phyloP scores from a whole-genome alignment of 805 yeast species.

The Candida ponderosae region DNA sequence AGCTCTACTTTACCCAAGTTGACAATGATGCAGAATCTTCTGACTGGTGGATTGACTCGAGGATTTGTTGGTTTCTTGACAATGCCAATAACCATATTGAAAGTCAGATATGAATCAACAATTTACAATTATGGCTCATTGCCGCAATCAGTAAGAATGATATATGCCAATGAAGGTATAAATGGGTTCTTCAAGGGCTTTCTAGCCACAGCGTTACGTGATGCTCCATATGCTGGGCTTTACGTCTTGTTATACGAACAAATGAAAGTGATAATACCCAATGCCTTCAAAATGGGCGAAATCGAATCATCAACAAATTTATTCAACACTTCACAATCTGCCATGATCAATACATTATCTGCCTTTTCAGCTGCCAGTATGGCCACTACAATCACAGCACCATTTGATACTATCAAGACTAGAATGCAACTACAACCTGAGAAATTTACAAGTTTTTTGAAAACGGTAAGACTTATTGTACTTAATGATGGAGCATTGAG shows the following conservation, averaged over 20 bases:
- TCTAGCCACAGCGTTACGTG: slow-evolving; percentile 80
- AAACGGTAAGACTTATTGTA: slow-evolving; percentile 30
- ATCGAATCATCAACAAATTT: neutral
- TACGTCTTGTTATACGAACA: slow-evolving; percentile 82
- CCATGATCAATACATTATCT: slow-evolving; percentile 61
- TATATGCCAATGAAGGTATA: slow-evolving; percentile 44
- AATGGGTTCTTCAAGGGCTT: slow-evolving; percentile 81
- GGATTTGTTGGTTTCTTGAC: slow-evolving; percentile 78
- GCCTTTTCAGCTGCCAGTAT: slow-evolving; percentile 73
- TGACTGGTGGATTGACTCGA: slow-evolving; percentile 73
- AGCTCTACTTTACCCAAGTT: slow-evolving; percentile 61
- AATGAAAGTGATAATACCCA: slow-evolving; percentile 51
- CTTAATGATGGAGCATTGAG: slow-evolving; percentile 41
- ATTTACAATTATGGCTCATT: slow-evolving; percentile 63
- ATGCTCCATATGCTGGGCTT: slow-evolving; percentile 94
- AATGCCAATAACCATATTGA: slow-evolving; percentile 91
- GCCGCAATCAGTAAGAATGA: slow-evolving; percentile 48
- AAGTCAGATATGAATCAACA: slow-evolving; percentile 84
- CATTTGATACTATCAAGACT: slow-evolving; percentile 91
- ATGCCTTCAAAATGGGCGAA: slow-evolving; percentile 14
- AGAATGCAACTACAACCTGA: slow-evolving; percentile 70
- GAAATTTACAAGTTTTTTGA: slow-evolving; percentile 31
- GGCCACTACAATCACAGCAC: slow-evolving; percentile 85
- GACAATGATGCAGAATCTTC: slow-evolving; percentile 57
- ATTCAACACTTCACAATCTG: slow-evolving; percentile 32